Conservation (phyloP, 2,329 filamentous ascomycete species). For the Lecanosticta acicola region DNA sequence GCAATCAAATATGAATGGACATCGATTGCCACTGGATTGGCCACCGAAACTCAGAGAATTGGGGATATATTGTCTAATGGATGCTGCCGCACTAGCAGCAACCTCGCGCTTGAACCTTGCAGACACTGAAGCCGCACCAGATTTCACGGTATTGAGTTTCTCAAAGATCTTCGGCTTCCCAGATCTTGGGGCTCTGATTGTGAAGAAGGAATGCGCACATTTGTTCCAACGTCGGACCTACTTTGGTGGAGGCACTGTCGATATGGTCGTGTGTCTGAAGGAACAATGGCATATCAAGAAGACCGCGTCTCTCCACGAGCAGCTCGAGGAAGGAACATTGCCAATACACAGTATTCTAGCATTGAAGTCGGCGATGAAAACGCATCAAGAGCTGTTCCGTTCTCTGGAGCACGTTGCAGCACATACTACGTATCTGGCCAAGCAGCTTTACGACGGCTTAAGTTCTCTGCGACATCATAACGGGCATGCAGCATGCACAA, state of each 20-base stretch:
- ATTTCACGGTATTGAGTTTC: conserved; percentile 82
- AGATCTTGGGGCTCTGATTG: conserved; percentile 77
- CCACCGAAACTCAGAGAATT: background rate
- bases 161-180: conserved; percentile 99
- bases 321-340: conserved; percentile 84
- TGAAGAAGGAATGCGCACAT: conserved; percentile 63
- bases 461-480: conserved; percentile 62
- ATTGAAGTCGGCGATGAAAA: conserved; percentile 65
- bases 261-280: conserved; percentile 68
- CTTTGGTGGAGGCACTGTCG: conserved; percentile 92
- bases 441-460: conserved; percentile 55
- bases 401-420: conserved; percentile 60
- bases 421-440: conserved; percentile 64
- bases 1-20: conserved; percentile 89
- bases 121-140: conserved; percentile 57
- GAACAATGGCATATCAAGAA: conserved; percentile 82
- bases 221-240: conserved; percentile 64
- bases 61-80: conserved; percentile 61
- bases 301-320: conserved; percentile 63
- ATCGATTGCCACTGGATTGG: conserved; percentile 68
- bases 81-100: conserved; percentile 75
- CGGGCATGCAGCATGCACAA: conserved; percentile 55
- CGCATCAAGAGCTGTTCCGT: conserved; percentile 64
- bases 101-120: conserved; percentile 71
- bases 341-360: conserved; percentile 88